Evolutionary conservation across 352 stramenopile genomes (phyloP).

Genomic region (Phytophthora idaei): DNA sequence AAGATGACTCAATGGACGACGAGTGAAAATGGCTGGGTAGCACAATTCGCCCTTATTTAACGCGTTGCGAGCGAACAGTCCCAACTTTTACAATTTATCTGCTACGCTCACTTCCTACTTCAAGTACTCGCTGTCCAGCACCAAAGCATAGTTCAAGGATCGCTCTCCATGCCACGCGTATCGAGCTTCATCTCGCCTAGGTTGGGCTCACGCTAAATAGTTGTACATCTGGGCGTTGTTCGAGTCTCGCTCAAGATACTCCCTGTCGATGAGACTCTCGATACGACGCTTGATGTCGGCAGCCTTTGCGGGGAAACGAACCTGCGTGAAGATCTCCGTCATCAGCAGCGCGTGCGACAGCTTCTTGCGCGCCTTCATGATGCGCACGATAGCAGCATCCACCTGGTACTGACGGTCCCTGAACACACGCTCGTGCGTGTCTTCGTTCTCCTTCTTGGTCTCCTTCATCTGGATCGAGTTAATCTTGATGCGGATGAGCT

Average conservation of each 20-base stretch:
- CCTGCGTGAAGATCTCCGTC: constrained; percentile 95
- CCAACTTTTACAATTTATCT: constrained; percentile 24
- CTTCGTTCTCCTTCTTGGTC: constrained; percentile 92
- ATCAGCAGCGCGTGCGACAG: constrained; percentile 96
- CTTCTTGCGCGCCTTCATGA: constrained; percentile 99
- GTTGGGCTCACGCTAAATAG: constrained; percentile 70
- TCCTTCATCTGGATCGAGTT: constrained; percentile 96
- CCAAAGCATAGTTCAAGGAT: constrained; percentile 27
- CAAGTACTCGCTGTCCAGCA: constrained; percentile 12
- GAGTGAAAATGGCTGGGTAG: background rate
- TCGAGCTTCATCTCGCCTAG: constrained; percentile 1
- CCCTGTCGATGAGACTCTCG: constrained; percentile 89
- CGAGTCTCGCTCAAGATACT: constrained; percentile 88
- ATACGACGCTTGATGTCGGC: constrained; percentile 90
- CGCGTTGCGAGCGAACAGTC: constrained; percentile 17
- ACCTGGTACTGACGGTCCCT: constrained; percentile 94
- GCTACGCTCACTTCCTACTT: constrained; percentile 12
- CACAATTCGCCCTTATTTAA: constrained; percentile 40
- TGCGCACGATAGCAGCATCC: constrained; percentile 97
- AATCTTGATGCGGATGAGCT: constrained; percentile 93
- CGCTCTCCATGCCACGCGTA: constrained; percentile 19
- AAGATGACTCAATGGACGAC: background rate
- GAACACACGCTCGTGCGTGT: constrained; percentile 94
- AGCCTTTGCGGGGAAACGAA: constrained; percentile 88
- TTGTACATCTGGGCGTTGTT: constrained; percentile 87